phyloP scores from a whole-genome alignment of 106 monocot species.

The Apostasia shenzhenica region DNA sequence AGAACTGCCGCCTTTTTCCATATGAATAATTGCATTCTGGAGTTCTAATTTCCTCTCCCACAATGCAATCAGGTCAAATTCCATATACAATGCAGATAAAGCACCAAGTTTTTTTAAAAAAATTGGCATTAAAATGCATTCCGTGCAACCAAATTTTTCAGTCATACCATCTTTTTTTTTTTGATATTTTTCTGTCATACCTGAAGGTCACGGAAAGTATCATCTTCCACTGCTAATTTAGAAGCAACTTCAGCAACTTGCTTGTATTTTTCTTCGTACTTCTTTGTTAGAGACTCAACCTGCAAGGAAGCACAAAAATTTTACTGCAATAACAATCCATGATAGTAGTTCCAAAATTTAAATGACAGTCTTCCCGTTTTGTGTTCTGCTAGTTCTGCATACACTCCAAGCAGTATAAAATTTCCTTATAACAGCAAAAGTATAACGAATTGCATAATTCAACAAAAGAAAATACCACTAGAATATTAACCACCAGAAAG shows the following conservation, averaged over 20 bases:
- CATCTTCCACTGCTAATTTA: slow-evolving; percentile 84
- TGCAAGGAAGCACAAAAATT: slow-evolving; percentile 16
- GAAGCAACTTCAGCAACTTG: slow-evolving; percentile 85
- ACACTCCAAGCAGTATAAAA: not conserved
- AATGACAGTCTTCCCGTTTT: too few relatives aligned
- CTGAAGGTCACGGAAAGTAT: slow-evolving; percentile 91
- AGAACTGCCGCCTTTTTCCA: slow-evolving; percentile 75
- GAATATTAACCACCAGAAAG: too few relatives aligned
- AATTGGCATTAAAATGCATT: not conserved
- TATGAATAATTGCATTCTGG: slow-evolving; percentile 66
- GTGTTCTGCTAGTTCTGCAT: not conserved
- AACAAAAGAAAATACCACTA: too few relatives aligned
- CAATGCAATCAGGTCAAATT: slow-evolving; percentile 6
- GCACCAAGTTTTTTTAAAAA: not conserved
- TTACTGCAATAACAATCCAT: not conserved
- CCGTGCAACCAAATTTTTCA: not conserved
- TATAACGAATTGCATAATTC: too few relatives aligned
- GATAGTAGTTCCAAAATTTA: not conserved
- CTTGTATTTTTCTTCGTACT: slow-evolving; percentile 89
- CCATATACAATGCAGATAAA: not conserved
- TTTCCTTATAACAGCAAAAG: not conserved
- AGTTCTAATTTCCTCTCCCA: slow-evolving; percentile 87
- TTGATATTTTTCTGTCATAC: slow-evolving; percentile 15
- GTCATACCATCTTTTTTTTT: too few relatives aligned
- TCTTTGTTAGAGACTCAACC: slow-evolving; percentile 71